Base-by-base conservation (phyloP, 306 rosid species). In the Cucurbita maxima region DNA sequence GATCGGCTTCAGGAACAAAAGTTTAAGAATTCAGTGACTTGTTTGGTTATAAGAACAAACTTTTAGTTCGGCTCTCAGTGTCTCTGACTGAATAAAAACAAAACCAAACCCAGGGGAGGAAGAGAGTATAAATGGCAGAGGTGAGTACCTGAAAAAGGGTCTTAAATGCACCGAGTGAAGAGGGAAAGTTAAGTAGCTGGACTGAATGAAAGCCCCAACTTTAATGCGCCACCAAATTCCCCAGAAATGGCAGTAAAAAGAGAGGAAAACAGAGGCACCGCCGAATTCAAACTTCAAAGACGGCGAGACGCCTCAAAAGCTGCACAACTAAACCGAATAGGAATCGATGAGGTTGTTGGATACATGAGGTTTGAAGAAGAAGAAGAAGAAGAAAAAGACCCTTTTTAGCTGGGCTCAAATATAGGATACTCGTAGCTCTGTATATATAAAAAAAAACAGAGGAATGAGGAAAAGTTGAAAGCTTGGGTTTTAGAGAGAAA, bases 191-290 rank as follows among this genome's bases (percentile, higher is more conserved):
- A 16, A 19, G 5, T 55, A 40, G 66, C 19, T 57, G 58, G 57
- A 70, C 8, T 70, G 43, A 70, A 76, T 48, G 75, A 63, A 84
- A 76, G 58, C 76, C 47, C 72, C 62, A 75, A 77, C 81, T 66
- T 86, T 73, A 86, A 86, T 82, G 89, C 78, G 88, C 86, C 89
- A 86, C 54, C 82, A 82, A 84, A 79, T 75, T 83, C 85, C 50
- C 78, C 82, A 75, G 88, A 79, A 75, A 63, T 41, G 10, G 7
- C 61, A 56, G 10, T 20, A 40, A 40, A 62, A 41, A 40, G 43
- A 80, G 60, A 66, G 70, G 15, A 5, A 64, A 43, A 18, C 40
- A 80, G 62, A 74, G 77, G 76, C 82, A 78, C 84, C 75, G 87
- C 79, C 64, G 81, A 81, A 83, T 74, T 72, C 67, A 83, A 78